Percentiles rank a stretch among this genome's conserved stretches.
Conservation (phyloP, 345 rosid species). For the Eucalyptus pumila region DNA sequence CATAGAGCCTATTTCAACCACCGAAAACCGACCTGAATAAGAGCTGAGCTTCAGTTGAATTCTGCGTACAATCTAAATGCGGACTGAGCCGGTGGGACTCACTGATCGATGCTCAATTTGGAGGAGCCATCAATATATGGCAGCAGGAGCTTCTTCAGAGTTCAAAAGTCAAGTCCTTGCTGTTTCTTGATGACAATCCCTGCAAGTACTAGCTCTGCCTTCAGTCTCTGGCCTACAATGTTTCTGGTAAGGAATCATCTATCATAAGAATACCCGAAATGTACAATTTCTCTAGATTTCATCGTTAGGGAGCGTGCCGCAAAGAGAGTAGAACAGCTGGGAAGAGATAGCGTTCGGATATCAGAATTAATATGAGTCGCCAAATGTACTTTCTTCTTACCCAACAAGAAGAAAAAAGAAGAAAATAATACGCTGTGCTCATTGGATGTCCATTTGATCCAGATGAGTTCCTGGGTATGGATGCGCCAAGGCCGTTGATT, state of each 20-base stretch:
- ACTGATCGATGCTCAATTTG: not conserved
- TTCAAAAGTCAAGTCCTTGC: not conserved
- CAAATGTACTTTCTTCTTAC: not conserved
- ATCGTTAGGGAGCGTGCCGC: not conserved
- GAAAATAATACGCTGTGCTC: not conserved
- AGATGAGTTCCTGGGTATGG: not conserved
- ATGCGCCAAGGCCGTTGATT: not conserved
- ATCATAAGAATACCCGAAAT: not conserved
- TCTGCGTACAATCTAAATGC: not conserved
- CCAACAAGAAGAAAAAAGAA: not conserved
- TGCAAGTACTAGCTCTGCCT: not conserved
- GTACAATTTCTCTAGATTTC: not conserved
- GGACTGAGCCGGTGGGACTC: not conserved
- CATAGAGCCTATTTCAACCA: not conserved
- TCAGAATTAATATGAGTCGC: not conserved
- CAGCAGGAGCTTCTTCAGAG: not conserved
- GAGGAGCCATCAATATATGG: not conserved
- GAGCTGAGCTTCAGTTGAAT: not conserved
- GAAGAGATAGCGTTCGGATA: constrained; percentile 6
- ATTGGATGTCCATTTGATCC: not conserved
- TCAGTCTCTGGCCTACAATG: not conserved
- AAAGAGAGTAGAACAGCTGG: not conserved
- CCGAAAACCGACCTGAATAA: not conserved
- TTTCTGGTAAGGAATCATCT: not conserved
- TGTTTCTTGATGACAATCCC: not conserved